Evolutionary conservation across 116 monocot species (phyloP), one percentile per base, ranked within the genome.

Genomic region (Papilionanthe hybrid): DNA sequence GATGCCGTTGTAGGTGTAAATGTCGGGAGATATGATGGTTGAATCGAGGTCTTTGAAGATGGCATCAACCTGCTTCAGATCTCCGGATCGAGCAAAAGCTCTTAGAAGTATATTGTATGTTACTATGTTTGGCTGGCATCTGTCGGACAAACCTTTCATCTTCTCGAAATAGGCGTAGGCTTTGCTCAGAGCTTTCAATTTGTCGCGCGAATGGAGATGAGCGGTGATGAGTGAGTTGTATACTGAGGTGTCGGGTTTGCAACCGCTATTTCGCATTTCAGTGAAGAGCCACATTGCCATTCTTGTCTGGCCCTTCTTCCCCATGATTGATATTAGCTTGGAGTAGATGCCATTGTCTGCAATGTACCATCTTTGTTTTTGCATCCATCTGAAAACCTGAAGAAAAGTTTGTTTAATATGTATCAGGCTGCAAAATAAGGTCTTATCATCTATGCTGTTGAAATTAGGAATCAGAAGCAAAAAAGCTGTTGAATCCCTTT

Each of bases 201-300:
- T 95, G 76, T 99, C 92, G 9, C 79, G 78, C 19, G 93, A 91
- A 81, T 95, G 95, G 50, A 95, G 91, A 80, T 99, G 95, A 27
- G 93, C 95, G 2, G 93, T 85, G 22, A 99, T 99, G n/a, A 95
- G 80, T 28, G 95, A 80, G 78, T 99, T 98, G 78, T 98, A 98
- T 9, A 99, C 99, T 45, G 99, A 95, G 45, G 91, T 89, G 57
- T 99, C 99, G 9, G 99, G 99, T 75, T 87, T 88, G 66, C 99
- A 99, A 0, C 99, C 99, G 72, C 95, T 95, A 75, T 80, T 95
- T 43, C 91, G 83, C 95, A 99, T 99, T 86, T 99, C 95, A 79
- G 95, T 90, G 78, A 99, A 99, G 6, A 99, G 86, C 99, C 99
- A 95, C 99, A 95, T 99, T 42, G 99, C 99, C 92, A 92, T 93